These are phyloP conservation scores for Thuidium tamariscinum DNA, from an alignment of 225 moss, liverwort and hornwort genomes.

Conservation along the genomic window DNA sequence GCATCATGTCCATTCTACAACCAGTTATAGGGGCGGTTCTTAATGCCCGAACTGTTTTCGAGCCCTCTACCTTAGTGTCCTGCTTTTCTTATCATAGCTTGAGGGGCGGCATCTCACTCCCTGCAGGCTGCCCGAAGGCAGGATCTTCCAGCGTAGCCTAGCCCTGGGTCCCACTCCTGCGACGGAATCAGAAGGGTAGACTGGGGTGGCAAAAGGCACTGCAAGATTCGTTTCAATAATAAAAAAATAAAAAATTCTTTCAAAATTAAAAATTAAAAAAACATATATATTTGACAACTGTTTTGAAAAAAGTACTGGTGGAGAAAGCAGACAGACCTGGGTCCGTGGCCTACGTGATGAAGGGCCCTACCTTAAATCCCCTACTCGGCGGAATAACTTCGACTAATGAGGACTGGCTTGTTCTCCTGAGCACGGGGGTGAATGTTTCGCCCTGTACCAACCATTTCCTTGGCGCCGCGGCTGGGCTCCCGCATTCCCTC, in stretches of 20 bases:
- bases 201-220: background rate
- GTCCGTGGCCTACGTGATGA: too few species aligned
- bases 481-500: conserved; percentile 2
- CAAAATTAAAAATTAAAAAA: too few species aligned
- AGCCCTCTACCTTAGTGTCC: too few species aligned
- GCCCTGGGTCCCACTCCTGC: background rate
- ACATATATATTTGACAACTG: too few species aligned
- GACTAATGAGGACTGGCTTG: too few species aligned
- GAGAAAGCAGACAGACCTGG: background rate
- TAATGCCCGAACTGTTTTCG: too few species aligned
- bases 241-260: background rate
- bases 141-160: background rate
- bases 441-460: conserved; percentile 5
- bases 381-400: too few species aligned
- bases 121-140: background rate
- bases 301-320: background rate
- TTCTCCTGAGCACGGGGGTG: background rate
- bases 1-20: too few species aligned
- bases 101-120: background rate
- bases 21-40: too few species aligned
- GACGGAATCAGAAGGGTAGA: background rate
- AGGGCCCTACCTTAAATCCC: background rate
- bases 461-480: conserved; percentile 17
- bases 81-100: too few species aligned
- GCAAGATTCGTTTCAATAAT: background rate